Evolutionary conservation across 2,329 filamentous ascomycete species (phyloP), one percentile per base, ranked within the genome.

Genomic region (Annulohypoxylon truncatum): DNA sequence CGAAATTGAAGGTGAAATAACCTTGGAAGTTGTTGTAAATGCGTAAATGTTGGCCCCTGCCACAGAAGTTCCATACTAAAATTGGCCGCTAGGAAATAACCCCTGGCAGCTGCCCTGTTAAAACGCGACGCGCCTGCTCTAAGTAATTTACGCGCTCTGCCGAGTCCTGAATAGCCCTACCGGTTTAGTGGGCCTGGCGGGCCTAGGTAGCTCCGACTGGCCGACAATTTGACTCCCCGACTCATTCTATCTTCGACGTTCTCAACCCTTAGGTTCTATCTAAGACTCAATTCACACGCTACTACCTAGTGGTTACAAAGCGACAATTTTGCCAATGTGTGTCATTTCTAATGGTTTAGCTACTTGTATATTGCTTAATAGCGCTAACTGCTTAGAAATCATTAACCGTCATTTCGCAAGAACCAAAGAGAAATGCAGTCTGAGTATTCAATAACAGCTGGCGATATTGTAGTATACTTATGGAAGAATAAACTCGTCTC

Each of bases 61-160:
- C 29, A 6, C 24, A 26, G 29, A 31, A 55, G 31, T 31, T 55
- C 31, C 26, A 60, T 33, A 52, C 53, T 51, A 64, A 66, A 56
- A 47, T 33, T 55, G 31, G 33, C 28, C 28, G 22, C 20, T 35
- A 46, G 33, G 9, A 51, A 31, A 28, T 29, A 26, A 40, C 38
- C 38, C 38, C 38, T 42, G 38, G 8, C 28, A 20, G 40, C 38
- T 42, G 35, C 47, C 35, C 42, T 50, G 50, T 28, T 65, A 52
- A 55, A 62, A 62, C 66, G 66, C 66, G 62, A 66, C 66, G 62
- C 62, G 66, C 54, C 22, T 50, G 31, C 40, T 29, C 33, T 47
- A 67, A 65, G 40, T 33, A 67, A 68, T 68, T 59, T 68, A 68
- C 66, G 58, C 66, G 66, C 62, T 65, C 38, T 59, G 46, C 48